Percentiles rank a stretch among this genome's conserved stretches.
These are phyloP conservation scores for Globisporangium echinulatum DNA, from an alignment of 352 stramenopile species.

Conservation along the genomic window DNA sequence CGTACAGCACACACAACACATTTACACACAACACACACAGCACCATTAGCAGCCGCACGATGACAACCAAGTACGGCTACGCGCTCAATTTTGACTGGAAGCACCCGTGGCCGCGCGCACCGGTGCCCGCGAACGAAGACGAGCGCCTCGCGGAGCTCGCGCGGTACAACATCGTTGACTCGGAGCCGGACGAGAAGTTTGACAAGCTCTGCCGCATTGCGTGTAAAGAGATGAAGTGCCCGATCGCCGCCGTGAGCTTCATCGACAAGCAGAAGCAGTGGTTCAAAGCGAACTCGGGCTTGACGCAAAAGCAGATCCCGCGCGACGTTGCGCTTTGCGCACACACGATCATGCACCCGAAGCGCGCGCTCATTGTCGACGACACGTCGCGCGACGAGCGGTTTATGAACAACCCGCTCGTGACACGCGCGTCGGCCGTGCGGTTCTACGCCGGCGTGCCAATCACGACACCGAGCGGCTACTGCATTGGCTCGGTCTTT, in stretches of 20 bases:
- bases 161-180: conserved; percentile 76
- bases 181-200: conserved; percentile 78
- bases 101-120: conserved; percentile 73
- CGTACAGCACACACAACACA: no score
- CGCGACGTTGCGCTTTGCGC: conserved; percentile 77
- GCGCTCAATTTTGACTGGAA: conserved; percentile 81
- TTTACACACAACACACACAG: no score
- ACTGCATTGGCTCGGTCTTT: conserved; percentile 82
- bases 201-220: conserved; percentile 84
- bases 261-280: conserved; percentile 85
- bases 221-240: conserved; percentile 87
- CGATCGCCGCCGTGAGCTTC: conserved; percentile 81
- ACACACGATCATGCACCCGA: conserved; percentile 85
- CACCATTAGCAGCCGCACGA: neutral
- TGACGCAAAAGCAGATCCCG: conserved; percentile 82
- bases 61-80: conserved; percentile 58
- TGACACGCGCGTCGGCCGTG: conserved; percentile 75
- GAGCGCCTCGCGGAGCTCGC: conserved; percentile 54
- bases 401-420: conserved; percentile 78
- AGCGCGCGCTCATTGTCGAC: conserved; percentile 72
- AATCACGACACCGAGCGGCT: conserved; percentile 69
- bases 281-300: conserved; percentile 82
- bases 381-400: conserved; percentile 79
- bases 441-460: conserved; percentile 80
- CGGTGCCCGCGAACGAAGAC: conserved; percentile 65